Evolutionary conservation across 2,329 filamentous ascomycete species (phyloP).

Genomic region (Colletotrichum liaoningense): DNA sequence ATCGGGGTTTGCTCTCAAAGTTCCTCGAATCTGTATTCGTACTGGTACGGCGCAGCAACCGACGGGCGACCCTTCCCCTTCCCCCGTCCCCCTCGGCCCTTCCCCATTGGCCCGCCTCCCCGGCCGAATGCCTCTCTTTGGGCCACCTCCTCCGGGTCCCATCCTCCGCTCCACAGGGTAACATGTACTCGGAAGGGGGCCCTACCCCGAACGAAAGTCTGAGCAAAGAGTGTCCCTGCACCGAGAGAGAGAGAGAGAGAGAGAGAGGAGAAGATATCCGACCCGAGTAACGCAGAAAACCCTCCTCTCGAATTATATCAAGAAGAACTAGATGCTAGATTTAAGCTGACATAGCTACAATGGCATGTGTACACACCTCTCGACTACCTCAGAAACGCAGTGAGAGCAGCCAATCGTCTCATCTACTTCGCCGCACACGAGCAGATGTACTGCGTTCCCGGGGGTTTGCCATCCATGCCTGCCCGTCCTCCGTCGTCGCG

Average conservation of each 20-base stretch:
- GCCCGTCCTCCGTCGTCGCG: background rate
- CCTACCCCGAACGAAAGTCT: background rate
- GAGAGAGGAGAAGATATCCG: too few relatives aligned
- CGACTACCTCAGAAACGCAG: background rate
- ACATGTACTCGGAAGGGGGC: background rate
- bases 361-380: background rate
- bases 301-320: too few relatives aligned
- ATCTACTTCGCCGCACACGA: slow-evolving; percentile 3
- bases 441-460: background rate
- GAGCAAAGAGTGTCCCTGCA: background rate
- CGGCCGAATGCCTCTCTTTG: slow-evolving; percentile 22
- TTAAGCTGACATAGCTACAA: too few relatives aligned
- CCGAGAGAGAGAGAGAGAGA: too few relatives aligned
- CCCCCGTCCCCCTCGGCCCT: too few relatives aligned
- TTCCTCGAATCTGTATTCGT: too few relatives aligned
- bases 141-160: background rate
- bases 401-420: background rate
- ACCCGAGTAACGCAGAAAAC: too few relatives aligned
- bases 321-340: too few relatives aligned
- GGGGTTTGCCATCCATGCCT: background rate
- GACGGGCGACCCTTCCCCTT: background rate
- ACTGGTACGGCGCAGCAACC: background rate
- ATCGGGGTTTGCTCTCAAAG: too few relatives aligned
- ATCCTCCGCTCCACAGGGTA: background rate
- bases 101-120: slow-evolving; percentile 20